Base-by-base conservation (phyloP, 345 rosid species). In the Theobroma cacao region DNA sequence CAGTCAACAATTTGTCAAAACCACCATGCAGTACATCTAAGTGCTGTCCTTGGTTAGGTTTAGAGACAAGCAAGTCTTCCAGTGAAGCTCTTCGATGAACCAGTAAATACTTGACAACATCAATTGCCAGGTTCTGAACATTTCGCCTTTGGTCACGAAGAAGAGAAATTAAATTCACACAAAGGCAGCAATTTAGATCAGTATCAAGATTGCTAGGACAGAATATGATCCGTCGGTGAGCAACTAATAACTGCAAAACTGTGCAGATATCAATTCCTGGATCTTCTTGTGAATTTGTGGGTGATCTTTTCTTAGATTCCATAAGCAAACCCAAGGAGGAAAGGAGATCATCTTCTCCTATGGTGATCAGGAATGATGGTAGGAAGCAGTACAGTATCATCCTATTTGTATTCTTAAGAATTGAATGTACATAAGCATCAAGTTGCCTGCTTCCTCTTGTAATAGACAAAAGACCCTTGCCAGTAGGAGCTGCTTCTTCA, bases 131-230 rank as follows among this genome's bases (percentile, higher is more conserved):
- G 80, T 79, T 91, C 85, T 88, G 98, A 79, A 94, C 93, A 87
- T 84, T 91, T 78, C 61, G 89, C 88, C 99, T 87, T 75, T 86
- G 89, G 80, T 97, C 99, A 81, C 48, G 79, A 77, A 94, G 94
- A 84, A 97, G 90, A 85, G 97, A 88, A 66, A 91, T 84, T 80
- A 97, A 83, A 88, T 94, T 94, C 66, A 93, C 93, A 85, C 97
- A 93, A 31, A 97, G 89, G 79, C 98, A 94, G 84, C 98, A 91
- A 87, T 91, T 94, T 77, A 97, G 77, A 88, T 97, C 99, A 71
- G 93, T 85, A 83, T 97, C 99, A 71, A 93, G 84, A 86, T 97
- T 97, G 89, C 89, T 92, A 63, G 98, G 99, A 84, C 98, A 94
- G 91, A 97, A 91, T 75, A 97, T 86, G 78, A 97, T 91, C 77